Evolutionary conservation across 495 filamentous ascomycete genomes (phyloP), one percentile per base, ranked within the genome.

Genomic region (Achaetomiella virescens): DNA sequence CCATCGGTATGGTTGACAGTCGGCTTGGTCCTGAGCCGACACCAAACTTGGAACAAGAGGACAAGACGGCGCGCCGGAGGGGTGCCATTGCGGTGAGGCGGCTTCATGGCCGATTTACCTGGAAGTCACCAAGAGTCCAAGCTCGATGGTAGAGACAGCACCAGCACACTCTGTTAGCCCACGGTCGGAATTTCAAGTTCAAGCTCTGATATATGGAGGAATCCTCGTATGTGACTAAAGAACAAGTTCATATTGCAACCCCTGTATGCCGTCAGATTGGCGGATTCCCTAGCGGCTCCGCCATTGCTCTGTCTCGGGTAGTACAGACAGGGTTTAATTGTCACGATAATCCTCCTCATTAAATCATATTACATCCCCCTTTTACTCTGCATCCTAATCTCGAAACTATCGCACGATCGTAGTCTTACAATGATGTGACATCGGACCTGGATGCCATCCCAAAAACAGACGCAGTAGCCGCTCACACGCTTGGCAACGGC

Each of bases 1-100:
- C 41, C 41, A 43, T 22, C 41, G 41, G 41, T 43, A 43, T 24
- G 41, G 41, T 24, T 43, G 41, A 43, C 41, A 43, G 41, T 43
- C 41, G 41, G 41, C 17, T 21, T 43, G 18, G 41, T 43, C 41
- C 18, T 43, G 41, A 24, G 41, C 18, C 20, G 41, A 43, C 21
- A 43, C 41, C 5, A 43, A 43, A 43, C 41, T 43, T 43, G 41
- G 41, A 24, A 24, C 41, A 22, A 43, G 41, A 43, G 18, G 1
- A 43, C 18, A 43, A 22, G 41, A 43, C 41, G 9, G 41, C 41
- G 41, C 18, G 41, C 41, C 41, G 41, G 41, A 43, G 41, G 18
- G 18, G n/a, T 9, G 41, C 41, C 41, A 43, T 43, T 43, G 41
- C 41, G 41, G 41, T 43, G 41, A 24, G 12, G 41, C 1, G 41